These are phyloP conservation scores for Penicillium tannophilum DNA, from an alignment of 495 filamentous ascomycete genomes.

Conservation along the genomic window DNA sequence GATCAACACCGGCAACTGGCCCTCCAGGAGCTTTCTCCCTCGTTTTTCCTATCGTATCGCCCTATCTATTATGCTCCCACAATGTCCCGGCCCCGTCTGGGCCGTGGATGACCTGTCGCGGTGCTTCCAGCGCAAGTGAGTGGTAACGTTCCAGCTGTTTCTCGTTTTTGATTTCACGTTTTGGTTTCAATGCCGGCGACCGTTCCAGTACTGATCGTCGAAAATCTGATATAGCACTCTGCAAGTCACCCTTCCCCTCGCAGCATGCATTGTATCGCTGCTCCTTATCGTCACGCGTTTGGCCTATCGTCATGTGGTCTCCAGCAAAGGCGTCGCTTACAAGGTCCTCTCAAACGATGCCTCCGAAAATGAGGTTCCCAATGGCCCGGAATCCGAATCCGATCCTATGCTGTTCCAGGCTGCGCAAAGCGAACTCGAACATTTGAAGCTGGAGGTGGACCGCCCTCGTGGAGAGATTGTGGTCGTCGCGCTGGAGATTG, in stretches of 20 bases:
- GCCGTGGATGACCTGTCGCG: constrained; percentile 80
- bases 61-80: constrained; percentile 60
- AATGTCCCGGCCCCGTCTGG: constrained; percentile 83
- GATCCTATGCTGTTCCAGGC: constrained; percentile 65
- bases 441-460: constrained; percentile 71
- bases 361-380: constrained; percentile 49
- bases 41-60: constrained; percentile 10
- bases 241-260: constrained; percentile 78
- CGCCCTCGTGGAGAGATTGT: constrained; percentile 72
- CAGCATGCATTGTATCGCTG: constrained; percentile 68
- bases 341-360: constrained; percentile 40
- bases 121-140: constrained; percentile 87
- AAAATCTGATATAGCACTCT: constrained; percentile 64
- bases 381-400: constrained; percentile 41
- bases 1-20: constrained; percentile 8
- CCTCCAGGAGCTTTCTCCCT: constrained; percentile 16
- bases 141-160: constrained; percentile 4
- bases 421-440: constrained; percentile 64
- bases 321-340: constrained; percentile 38
- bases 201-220: constrained; percentile 21
- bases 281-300: constrained; percentile 59
- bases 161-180: not conserved
- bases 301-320: constrained; percentile 53
- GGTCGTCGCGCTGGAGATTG: constrained; percentile 70
- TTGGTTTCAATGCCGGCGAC: constrained; percentile 3